Base-by-base conservation (phyloP, 2,329 filamentous ascomycete species). In the Fusarium pininemorale region DNA sequence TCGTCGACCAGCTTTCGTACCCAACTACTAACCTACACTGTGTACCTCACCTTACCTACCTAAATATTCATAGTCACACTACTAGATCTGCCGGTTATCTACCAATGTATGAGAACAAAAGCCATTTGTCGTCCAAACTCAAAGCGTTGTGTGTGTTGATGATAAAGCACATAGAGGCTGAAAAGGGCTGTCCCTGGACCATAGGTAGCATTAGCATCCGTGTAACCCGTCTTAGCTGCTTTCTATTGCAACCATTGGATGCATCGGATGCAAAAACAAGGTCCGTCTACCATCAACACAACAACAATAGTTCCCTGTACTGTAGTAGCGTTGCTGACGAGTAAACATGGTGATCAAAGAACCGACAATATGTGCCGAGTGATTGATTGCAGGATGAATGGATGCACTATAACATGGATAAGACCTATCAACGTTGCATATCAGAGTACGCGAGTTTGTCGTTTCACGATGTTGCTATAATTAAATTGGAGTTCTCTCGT, bases 391-490 rank as follows among this genome's bases (percentile, higher is more conserved):
- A 39, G 42, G 44, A 60, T 14, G 20, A 41, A 32, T 28, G 26
- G 35, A 41, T 14, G 51, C 37, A 24, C 35, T 30, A 55, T 55
- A 41, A 41, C 20, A 55, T 41, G 35, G 55, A 41, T 20, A 53
- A 58, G 44, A 41, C 53, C 32, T 68, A 28, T 67, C 51, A 47
- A 47, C 26, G 64, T 66, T 50, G 60, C 38, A 60, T 45, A 41
- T n/a, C 35, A 41, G 38, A 26, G 50, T 24, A 42, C n/a, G 32
- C 39, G 45, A 41, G 42, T 63, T 56, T 22, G 7, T 56, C 48
- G 63, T 69, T 69, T 69, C 63, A 68, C 32, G 24, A 35, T 35
- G 54, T 22, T 60, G 30, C 63, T 68, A 68, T 61, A 54, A 62
- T 42, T 50, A 62, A 61, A 61, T 18, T 14, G 45, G 26, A 39